Evolutionary conservation across 257 asterid genomes (phyloP), one percentile per base, ranked within the genome.

Genomic region (Echites panduratus): DNA sequence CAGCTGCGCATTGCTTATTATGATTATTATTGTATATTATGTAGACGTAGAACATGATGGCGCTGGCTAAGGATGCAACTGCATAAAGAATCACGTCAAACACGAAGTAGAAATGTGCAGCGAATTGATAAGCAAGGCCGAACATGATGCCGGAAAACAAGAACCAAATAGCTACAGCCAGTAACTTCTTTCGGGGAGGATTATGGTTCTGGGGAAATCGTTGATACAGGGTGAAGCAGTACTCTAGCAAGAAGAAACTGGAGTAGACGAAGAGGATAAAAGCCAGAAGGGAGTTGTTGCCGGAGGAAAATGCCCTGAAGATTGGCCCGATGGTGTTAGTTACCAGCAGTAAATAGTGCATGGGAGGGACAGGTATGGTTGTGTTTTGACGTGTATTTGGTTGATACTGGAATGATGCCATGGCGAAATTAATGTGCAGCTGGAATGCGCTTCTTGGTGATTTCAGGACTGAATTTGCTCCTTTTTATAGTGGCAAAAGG

Each of bases 111-210:
- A 69, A 35, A 48, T 26, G 45, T 45, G 29, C 1, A 0, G 75
- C 70, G 13, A 69, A 69, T 63, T 32, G 71, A 19, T 69, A 20
- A 27, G 54, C 54, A 52, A 75, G 9, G 4, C 70, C 79, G 54
- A 59, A 75, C 13, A 63, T 24, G 29, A 75, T 35, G 2, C 56
- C 75, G 17, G 79, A 29, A 75, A 59, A 59, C 0, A 59, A 24
- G 52, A 70, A 48, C 70, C 79, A 69, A 7, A 75, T 69, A 9
- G 75, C 79, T 27, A 69, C 70, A 7, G 24, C 79, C 43, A 75
- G 56, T 5, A 57, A 35, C 7, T 38, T 75, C 75, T 69, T 75
- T n/a, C 41, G 79, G 19, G 13, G 3, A 38, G 75, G 62, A 48
- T 61, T 69, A 5, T 70, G 35, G 22, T 53, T 0, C 4, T 0